Evolutionary conservation across 2,329 filamentous ascomycete species (phyloP).

Genomic region (Coniella lustricola): DNA sequence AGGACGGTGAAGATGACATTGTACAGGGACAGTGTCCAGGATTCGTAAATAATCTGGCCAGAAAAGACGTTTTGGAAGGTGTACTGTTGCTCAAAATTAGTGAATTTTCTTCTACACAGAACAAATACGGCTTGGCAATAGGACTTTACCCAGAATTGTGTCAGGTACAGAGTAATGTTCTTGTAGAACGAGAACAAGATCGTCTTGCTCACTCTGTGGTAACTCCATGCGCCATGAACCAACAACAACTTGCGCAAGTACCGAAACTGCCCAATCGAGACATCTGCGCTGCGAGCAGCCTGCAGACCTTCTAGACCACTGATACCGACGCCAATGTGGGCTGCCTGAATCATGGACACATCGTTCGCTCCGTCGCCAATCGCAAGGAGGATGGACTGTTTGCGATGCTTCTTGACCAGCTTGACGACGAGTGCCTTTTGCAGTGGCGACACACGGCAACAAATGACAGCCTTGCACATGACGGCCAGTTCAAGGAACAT

Average conservation of each 20-base stretch:
- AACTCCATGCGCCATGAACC: conserved; percentile 95
- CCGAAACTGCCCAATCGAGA: conserved; percentile 92
- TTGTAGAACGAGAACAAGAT: conserved; percentile 99
- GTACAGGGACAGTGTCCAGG: conserved; percentile 98
- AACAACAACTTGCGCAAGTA: conserved; percentile 89
- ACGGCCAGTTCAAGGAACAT: conserved; percentile 87
- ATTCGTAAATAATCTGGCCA: conserved; percentile 96
- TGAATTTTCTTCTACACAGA: conserved; percentile 23
- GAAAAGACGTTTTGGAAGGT: conserved; percentile 98
- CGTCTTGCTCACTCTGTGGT: conserved; percentile 92
- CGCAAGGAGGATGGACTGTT: conserved; percentile 84
- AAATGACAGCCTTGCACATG: conserved; percentile 98
- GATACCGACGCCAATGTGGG: conserved; percentile 95
- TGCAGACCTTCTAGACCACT: conserved; percentile 95
- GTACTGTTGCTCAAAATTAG: conserved; percentile 48
- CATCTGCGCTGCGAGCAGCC: conserved; percentile 89
- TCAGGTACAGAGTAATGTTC: conserved; percentile 98
- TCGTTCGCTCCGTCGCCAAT: conserved; percentile 98
- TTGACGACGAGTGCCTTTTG: conserved; percentile 98
- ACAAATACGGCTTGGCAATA: not conserved
- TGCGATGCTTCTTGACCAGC: conserved; percentile 85
- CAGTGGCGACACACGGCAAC: conserved; percentile 90
- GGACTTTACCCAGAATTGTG: conserved; percentile 85
- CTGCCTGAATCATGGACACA: conserved; percentile 99
- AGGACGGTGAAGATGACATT: conserved; percentile 97